phyloP scores from a whole-genome alignment of 164 flowering plant species.

The Macadamia integrifolia region DNA sequence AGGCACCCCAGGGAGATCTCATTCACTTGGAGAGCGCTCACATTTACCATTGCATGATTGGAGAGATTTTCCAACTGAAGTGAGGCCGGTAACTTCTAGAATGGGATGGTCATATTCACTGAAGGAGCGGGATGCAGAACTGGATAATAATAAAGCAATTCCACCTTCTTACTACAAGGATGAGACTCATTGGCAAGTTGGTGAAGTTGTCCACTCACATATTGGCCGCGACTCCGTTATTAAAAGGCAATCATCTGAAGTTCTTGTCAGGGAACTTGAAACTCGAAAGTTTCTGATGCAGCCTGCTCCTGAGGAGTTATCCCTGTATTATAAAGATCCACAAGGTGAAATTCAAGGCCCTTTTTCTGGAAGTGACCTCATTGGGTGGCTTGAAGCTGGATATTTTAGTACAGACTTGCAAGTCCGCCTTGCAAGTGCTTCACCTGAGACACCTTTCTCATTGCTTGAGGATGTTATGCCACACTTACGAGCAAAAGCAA shows the following conservation, averaged over 20 bases:
- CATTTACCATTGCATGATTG: constrained; percentile 29
- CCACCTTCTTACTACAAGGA: constrained; percentile 28
- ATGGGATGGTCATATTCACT: constrained; percentile 39
- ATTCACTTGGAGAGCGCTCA: constrained; percentile 37
- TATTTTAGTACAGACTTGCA: constrained; percentile 87
- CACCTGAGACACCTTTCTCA: constrained; percentile 60
- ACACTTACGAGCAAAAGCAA: constrained; percentile 76
- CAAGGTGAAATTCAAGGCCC: constrained; percentile 94
- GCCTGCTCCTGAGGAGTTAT: constrained; percentile 68
- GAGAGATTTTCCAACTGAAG: constrained; percentile 38
- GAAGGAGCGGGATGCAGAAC: constrained; percentile 35
- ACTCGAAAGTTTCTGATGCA: constrained; percentile 31
- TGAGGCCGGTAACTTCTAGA: constrained; percentile 34
- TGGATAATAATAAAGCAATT: constrained; percentile 27
- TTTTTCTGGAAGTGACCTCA: constrained; percentile 80
- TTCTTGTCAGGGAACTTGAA: constrained; percentile 54
- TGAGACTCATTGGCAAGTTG: constrained; percentile 33
- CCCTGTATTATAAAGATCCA: constrained; percentile 83
- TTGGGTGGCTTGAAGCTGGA: constrained; percentile 97
- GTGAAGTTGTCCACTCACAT: constrained; percentile 26
- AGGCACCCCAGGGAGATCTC: constrained; percentile 40
- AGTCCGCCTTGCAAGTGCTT: constrained; percentile 66
- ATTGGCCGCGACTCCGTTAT: constrained; percentile 25
- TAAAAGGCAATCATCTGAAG: constrained; percentile 49
- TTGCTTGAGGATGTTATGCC: constrained; percentile 96